These are phyloP conservation scores for Picochlorum sp. DNA, from an alignment of 139 green algal species.

Conservation along the genomic window DNA sequence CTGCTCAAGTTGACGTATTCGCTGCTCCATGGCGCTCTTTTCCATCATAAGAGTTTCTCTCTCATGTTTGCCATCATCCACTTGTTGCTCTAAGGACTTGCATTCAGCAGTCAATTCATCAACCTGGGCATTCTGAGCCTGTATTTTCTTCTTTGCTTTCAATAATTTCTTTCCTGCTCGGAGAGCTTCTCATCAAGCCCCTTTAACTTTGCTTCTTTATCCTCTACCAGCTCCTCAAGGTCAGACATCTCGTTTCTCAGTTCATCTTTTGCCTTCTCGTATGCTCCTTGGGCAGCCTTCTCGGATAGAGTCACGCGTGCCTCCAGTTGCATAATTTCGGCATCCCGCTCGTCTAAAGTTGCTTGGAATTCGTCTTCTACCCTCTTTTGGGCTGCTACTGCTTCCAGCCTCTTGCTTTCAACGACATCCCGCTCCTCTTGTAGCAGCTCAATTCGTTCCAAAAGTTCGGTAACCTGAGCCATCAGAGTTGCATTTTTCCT, in stretches of 20 bases:
- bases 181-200: neutral
- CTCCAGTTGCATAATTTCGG: slow-evolving; percentile 9
- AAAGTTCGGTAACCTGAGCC: neutral
- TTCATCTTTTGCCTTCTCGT: neutral
- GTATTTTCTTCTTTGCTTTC: slow-evolving; percentile 12
- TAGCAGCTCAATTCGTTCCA: neutral
- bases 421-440: neutral
- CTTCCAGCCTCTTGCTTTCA: neutral
- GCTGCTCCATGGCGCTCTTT: neutral
- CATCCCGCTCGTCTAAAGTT: slow-evolving; percentile 4
- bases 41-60: neutral
- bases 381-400: neutral
- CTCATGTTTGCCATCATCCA: neutral
- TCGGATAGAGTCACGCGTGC: neutral
- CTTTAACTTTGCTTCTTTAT: neutral
- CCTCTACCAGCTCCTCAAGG: neutral
- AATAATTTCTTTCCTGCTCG: slow-evolving; percentile 6
- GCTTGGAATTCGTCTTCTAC: neutral
- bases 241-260: neutral
- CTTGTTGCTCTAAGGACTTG: neutral
- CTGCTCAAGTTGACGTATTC: neutral
- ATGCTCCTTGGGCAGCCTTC: neutral
- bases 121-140: neutral
- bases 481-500: too few species aligned
- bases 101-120: neutral